Evolutionary conservation across 1,139 yeast species (phyloP).

Genomic region (Debaryomycetaceae sp.): DNA sequence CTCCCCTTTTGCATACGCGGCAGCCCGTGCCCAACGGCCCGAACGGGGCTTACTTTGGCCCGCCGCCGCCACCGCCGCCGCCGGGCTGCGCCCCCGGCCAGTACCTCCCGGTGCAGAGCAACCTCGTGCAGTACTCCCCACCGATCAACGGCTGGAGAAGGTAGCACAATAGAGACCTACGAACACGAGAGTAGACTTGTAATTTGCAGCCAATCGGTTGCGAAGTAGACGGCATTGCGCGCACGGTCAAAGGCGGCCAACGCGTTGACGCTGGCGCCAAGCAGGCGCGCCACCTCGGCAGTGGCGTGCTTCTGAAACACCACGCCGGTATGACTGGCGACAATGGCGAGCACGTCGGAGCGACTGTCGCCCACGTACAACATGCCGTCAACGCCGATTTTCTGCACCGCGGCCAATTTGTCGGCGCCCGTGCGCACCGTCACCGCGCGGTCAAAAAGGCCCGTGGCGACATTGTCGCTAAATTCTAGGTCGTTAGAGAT

Average conservation of each 20-base stretch:
- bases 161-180: constrained; percentile 9
- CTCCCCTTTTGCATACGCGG: constrained; percentile 22
- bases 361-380: constrained; percentile 65
- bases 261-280: constrained; percentile 2
- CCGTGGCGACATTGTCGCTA: constrained; percentile 29
- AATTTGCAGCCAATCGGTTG: too few species aligned
- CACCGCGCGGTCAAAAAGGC: constrained; percentile 24
- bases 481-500: constrained; percentile 50
- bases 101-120: constrained; percentile 32
- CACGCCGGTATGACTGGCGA: constrained; percentile 47
- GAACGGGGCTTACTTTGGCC: constrained; percentile 20
- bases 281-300: constrained; percentile 4
- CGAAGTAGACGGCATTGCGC: too few species aligned
- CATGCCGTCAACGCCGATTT: constrained; percentile 14
- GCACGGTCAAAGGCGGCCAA: too few species aligned
- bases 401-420: constrained; percentile 32
- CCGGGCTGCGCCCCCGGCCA: constrained; percentile 35
- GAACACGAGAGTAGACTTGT: too few species aligned
- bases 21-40: too few species aligned
- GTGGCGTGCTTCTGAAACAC: constrained; percentile 34
- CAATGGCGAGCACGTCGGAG: constrained; percentile 55
- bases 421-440: constrained; percentile 55
- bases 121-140: constrained; percentile 23
- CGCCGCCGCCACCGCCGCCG: constrained; percentile 22
- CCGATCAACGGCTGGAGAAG: constrained; percentile 32